Evolutionary conservation across 208 protist genomes (phyloP).

Genomic region (Wallacemonas sp.): DNA sequence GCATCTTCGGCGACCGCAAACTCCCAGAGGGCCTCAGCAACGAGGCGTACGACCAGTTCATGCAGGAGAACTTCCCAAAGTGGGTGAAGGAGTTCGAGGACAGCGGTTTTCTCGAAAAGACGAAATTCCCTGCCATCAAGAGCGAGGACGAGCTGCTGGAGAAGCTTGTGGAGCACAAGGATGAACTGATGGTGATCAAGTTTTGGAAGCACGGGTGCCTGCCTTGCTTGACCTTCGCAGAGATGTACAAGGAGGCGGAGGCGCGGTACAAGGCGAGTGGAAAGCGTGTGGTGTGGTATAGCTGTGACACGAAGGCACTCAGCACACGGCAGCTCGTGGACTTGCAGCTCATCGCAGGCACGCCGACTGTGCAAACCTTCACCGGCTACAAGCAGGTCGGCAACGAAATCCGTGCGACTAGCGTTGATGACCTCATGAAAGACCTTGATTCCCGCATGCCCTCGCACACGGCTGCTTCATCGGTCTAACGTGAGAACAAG

Average conservation of each 20-base stretch:
- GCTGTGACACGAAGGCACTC: conserved; percentile 82
- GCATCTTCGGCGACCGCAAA: conserved; percentile 86
- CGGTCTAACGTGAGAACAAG: no score
- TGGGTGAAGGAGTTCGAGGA: conserved; percentile 92
- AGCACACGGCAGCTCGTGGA: conserved; percentile 68
- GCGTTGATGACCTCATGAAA: conserved; percentile 79
- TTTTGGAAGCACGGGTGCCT: conserved; percentile 94
- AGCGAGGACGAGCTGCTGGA: conserved; percentile 84
- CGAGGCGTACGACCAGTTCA: conserved; percentile 85
- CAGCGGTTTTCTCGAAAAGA: conserved; percentile 84
- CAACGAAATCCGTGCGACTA: conserved; percentile 83
- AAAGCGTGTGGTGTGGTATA: conserved; percentile 84
- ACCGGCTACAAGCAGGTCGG: conserved; percentile 77
- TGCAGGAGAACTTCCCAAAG: conserved; percentile 83
- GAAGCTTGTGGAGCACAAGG: conserved; percentile 86
- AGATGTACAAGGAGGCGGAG: conserved; percentile 90
- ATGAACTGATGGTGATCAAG: conserved; percentile 92
- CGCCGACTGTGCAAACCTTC: conserved; percentile 91
- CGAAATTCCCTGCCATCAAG: conserved; percentile 78
- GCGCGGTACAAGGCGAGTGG: conserved; percentile 45
- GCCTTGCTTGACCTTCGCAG: conserved; percentile 86
- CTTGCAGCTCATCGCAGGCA: conserved; percentile 89
- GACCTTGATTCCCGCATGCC: conserved; percentile 53
- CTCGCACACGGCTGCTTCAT: no score
- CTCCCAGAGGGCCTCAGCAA: conserved; percentile 66